Evolutionary conservation across 495 filamentous ascomycete genomes (phyloP).

Genomic region (Trichoderma orchidacearum): DNA sequence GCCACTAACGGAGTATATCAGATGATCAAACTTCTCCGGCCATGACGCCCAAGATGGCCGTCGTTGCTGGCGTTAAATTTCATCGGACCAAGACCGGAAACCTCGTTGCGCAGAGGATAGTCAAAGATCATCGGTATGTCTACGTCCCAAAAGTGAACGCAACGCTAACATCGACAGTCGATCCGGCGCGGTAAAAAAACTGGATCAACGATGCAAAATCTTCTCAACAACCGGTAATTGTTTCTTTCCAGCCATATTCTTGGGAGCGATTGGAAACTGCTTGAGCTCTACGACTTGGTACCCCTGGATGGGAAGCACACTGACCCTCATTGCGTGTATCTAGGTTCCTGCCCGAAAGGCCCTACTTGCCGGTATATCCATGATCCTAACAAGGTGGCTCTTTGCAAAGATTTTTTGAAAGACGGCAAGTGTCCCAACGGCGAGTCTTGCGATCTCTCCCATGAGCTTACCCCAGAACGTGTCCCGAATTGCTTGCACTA

Average conservation of each 20-base stretch:
- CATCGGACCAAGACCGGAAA: conserved; percentile 86
- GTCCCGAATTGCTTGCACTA: conserved; percentile 85
- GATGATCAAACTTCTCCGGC: conserved; percentile 41
- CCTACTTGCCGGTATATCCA: conserved; percentile 70
- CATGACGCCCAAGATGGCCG: conserved; percentile 61
- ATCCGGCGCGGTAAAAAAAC: conserved; percentile 46
- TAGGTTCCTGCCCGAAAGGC: conserved; percentile 75
- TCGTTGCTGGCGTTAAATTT: conserved; percentile 73
- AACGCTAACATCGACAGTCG: conserved; percentile 17
- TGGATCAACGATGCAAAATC: conserved; percentile 69
- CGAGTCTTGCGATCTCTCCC: conserved; percentile 81
- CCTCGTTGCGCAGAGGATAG: conserved; percentile 60
- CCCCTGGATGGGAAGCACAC: background rate
- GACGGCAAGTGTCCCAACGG: conserved; percentile 69
- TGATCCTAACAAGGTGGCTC: conserved; percentile 77
- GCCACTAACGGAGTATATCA: conserved; percentile 32
- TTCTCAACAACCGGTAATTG: conserved; percentile 87
- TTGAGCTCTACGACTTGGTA: background rate
- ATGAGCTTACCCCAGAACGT: conserved; percentile 74
- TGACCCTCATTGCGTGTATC: conserved; percentile 7
- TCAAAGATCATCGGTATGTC: conserved; percentile 54
- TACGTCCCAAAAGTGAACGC: background rate
- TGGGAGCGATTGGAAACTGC: conserved; percentile 12
- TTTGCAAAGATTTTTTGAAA: conserved; percentile 76
- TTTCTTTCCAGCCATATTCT: conserved; percentile 6